Percentiles rank a stretch among this genome's conserved stretches.
These are phyloP conservation scores for Plenodomus biglobosus DNA, from an alignment of 2,329 filamentous ascomycete species.

Conservation along the genomic window DNA sequence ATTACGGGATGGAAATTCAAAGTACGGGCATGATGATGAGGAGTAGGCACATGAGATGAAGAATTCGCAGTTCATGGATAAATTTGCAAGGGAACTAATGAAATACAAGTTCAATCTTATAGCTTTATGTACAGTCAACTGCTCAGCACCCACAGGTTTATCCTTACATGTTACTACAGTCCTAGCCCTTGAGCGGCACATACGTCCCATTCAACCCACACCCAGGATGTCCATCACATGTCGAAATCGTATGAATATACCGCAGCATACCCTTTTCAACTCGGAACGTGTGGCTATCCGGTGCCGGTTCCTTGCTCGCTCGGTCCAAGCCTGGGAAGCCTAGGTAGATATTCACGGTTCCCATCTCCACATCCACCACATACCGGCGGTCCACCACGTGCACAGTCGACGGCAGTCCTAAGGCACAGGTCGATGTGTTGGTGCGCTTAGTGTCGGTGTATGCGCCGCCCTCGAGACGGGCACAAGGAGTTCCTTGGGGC, in stretches of 20 bases:
- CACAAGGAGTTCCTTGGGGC: constrained; percentile 25
- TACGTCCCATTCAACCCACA: constrained; percentile 21
- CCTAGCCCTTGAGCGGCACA: constrained; percentile 7
- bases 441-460: constrained; percentile 21
- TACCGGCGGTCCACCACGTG: constrained; percentile 25
- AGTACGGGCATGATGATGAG: constrained; percentile 30
- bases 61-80: too few relatives aligned
- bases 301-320: constrained; percentile 11
- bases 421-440: constrained; percentile 18
- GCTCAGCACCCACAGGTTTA: too few relatives aligned
- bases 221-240: constrained; percentile 22
- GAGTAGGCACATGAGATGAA: too few relatives aligned
- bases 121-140: too few relatives aligned
- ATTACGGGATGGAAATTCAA: constrained; percentile 35
- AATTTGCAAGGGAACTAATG: too few relatives aligned
- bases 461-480: constrained; percentile 27
- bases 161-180: too few relatives aligned
- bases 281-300: constrained; percentile 31
- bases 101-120: too few relatives aligned
- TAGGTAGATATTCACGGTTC: constrained; percentile 28
- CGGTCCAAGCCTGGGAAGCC: constrained; percentile 26
- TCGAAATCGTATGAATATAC: constrained; percentile 26
- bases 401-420: constrained; percentile 26
- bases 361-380: constrained; percentile 29
- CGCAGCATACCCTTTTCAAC: constrained; percentile 27